These are phyloP conservation scores for Cutaneotrichosporon cavernicola DNA, from an alignment of 1,284 basidiomycete genomes.

Conservation along the genomic window DNA sequence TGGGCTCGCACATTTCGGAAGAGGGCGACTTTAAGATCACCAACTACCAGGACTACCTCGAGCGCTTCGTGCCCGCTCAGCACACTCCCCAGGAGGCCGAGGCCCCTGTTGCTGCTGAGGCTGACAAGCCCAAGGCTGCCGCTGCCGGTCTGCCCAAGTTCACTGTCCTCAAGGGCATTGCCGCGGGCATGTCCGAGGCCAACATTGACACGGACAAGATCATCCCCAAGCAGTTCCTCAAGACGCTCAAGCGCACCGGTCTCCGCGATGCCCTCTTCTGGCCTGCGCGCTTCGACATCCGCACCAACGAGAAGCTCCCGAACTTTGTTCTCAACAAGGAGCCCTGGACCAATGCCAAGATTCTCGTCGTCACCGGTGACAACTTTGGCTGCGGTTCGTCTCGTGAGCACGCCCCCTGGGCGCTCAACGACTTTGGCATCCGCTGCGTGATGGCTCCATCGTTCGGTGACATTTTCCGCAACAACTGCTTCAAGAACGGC, in stretches of 20 bases:
- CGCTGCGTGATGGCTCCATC: conserved; percentile 87
- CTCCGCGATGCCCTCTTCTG: conserved; percentile 86
- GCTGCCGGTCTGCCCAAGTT: conserved; percentile 69
- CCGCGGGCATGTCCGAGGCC: conserved; percentile 84
- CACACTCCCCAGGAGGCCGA: conserved; percentile 55
- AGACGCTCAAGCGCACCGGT: conserved; percentile 90
- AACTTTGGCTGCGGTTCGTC: conserved; percentile 96
- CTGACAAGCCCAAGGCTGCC: conserved; percentile 60
- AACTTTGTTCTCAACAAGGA: conserved; percentile 86
- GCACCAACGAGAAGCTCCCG: conserved; percentile 70
- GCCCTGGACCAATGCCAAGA: conserved; percentile 76
- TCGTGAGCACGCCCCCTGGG: conserved; percentile 95
- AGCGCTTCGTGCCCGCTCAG: conserved; percentile 66
- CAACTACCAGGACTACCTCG: conserved; percentile 71
- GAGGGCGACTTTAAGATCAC: conserved; percentile 65
- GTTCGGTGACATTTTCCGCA: conserved; percentile 87
- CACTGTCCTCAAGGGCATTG: conserved; percentile 73
- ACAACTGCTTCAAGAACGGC: conserved; percentile 85
- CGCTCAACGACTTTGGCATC: conserved; percentile 94
- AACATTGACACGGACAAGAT: conserved; percentile 98
- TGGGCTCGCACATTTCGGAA: conserved; percentile 57
- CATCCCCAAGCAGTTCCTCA: conserved; percentile 94
- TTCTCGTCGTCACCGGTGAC: conserved; percentile 81
- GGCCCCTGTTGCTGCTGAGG: conserved; percentile 59
- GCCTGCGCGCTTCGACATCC: conserved; percentile 74